Evolutionary conservation across 2,329 filamentous ascomycete genomes (phyloP).

Genomic region (Fonsecaea nubica): DNA sequence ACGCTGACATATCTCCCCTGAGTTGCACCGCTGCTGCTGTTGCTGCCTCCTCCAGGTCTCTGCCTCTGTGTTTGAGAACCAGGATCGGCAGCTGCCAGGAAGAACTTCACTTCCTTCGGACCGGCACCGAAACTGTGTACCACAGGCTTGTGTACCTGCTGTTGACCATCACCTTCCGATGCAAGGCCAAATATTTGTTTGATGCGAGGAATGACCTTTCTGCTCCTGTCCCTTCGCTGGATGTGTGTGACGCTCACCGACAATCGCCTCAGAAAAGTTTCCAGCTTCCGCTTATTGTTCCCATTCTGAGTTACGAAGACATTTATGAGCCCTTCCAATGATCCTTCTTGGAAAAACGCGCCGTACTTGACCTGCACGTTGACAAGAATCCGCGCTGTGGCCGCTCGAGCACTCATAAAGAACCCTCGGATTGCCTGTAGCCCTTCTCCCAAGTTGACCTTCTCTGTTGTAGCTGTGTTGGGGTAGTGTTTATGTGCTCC

Average conservation of each 20-base stretch:
- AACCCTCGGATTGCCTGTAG: slow-evolving; percentile 4
- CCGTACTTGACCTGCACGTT: slow-evolving; percentile 14
- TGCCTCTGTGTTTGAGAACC: not conserved
- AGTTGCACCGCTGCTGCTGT: slow-evolving; percentile 30
- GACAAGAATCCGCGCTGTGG: slow-evolving; percentile 6
- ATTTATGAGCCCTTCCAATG: slow-evolving; percentile 5
- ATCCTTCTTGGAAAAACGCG: not conserved
- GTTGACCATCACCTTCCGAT: slow-evolving; percentile 5
- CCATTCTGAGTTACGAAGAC: not conserved
- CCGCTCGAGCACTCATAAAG: slow-evolving; percentile 6
- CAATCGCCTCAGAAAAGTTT: slow-evolving; percentile 4
- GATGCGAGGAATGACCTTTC: not conserved
- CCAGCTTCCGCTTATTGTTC: not conserved
- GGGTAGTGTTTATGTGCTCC: slow-evolving; percentile 11
- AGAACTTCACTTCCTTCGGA: slow-evolving; percentile 63
- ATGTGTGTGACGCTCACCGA: slow-evolving; percentile 5
- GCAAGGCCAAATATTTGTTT: slow-evolving; percentile 10
- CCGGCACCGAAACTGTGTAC: slow-evolving; percentile 52
- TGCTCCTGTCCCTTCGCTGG: not conserved
- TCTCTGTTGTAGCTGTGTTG: not conserved
- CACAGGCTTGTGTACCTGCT: slow-evolving; percentile 46
- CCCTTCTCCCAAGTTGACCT: not conserved
- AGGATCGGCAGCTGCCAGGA: slow-evolving; percentile 46
- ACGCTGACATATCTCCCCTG: slow-evolving; percentile 58
- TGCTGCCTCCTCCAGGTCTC: not conserved